Percentiles rank a stretch among this genome's conserved stretches.
These are phyloP conservation scores for Melanogaster broomeanus DNA, from an alignment of 768 basidiomycete genomes.

Conservation along the genomic window DNA sequence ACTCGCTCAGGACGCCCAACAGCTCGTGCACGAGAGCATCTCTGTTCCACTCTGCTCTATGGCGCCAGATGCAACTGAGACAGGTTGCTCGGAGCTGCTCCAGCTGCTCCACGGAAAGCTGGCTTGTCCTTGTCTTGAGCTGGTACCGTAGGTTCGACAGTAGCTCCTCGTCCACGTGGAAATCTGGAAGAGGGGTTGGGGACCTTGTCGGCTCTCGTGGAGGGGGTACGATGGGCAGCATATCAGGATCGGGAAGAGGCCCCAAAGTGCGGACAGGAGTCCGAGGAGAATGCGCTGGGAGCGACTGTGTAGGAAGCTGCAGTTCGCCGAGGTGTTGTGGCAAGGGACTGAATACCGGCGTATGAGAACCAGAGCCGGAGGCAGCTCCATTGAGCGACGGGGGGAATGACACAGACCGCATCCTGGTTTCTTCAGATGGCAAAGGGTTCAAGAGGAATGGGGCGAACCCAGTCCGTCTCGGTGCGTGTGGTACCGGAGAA, in stretches of 20 bases:
- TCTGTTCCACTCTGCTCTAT: slow-evolving; percentile 83
- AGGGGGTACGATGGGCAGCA: slow-evolving; percentile 21
- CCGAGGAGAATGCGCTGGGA: background rate
- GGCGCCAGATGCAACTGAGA: slow-evolving; percentile 80
- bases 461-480: slow-evolving; percentile 48
- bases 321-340: slow-evolving; percentile 12
- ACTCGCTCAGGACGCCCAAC: slow-evolving; percentile 55
- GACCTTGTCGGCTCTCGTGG: slow-evolving; percentile 51
- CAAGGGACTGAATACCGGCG: background rate
- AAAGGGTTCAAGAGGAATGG: slow-evolving; percentile 55
- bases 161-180: slow-evolving; percentile 57
- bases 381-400: slow-evolving; percentile 25
- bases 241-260: slow-evolving; percentile 12
- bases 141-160: slow-evolving; percentile 50
- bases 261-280: slow-evolving; percentile 7
- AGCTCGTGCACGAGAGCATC: slow-evolving; percentile 63
- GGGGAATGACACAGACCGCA: slow-evolving; percentile 21
- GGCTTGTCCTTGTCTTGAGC: slow-evolving; percentile 55
- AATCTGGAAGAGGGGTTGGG: slow-evolving; percentile 77
- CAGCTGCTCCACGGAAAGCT: slow-evolving; percentile 81
- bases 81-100: slow-evolving; percentile 91
- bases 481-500: slow-evolving; percentile 21
- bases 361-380: slow-evolving; percentile 1
- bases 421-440: slow-evolving; percentile 32
- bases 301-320: slow-evolving; percentile 9